phyloP scores from a whole-genome alignment of 768 basidiomycete species.

The Kwoniella sp. region DNA sequence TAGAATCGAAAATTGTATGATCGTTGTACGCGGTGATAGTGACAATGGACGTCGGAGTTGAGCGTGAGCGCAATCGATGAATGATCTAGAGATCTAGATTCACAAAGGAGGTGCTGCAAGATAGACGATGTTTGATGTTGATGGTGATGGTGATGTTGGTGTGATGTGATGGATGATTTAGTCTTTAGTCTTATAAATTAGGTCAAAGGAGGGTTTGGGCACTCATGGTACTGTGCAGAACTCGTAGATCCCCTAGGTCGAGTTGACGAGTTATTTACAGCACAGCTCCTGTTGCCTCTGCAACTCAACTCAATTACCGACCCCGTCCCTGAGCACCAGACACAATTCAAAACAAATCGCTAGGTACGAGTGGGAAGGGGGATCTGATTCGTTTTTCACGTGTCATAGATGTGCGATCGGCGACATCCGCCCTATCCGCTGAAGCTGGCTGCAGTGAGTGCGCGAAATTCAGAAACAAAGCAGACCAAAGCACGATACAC shows the following conservation, averaged over 20 bases:
- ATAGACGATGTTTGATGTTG: not conserved
- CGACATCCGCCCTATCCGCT: not conserved
- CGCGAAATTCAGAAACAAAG: not conserved
- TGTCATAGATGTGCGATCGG: not conserved
- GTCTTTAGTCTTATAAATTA: too few relatives aligned
- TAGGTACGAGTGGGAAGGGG: too few relatives aligned
- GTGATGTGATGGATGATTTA: not conserved
- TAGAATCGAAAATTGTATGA: not conserved
- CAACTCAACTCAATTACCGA: not conserved
- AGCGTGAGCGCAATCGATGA: not conserved
- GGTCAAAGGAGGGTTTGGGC: slow-evolving; percentile 5
- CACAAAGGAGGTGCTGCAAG: too few relatives aligned
- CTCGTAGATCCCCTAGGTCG: not conserved
- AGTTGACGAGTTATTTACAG: not conserved
- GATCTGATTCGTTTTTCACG: not conserved
- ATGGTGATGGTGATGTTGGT: slow-evolving; percentile 7
- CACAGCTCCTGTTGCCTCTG: not conserved
- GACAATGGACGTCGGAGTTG: not conserved
- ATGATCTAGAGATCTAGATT: too few relatives aligned
- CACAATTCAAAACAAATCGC: not conserved
- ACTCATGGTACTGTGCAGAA: not conserved
- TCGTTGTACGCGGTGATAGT: not conserved
- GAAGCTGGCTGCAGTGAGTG: not conserved
- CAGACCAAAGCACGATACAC: too few relatives aligned
- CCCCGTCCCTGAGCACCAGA: not conserved